Base-by-base conservation (phyloP, 75 land plant genomes). In the Gnetum montanum region DNA sequence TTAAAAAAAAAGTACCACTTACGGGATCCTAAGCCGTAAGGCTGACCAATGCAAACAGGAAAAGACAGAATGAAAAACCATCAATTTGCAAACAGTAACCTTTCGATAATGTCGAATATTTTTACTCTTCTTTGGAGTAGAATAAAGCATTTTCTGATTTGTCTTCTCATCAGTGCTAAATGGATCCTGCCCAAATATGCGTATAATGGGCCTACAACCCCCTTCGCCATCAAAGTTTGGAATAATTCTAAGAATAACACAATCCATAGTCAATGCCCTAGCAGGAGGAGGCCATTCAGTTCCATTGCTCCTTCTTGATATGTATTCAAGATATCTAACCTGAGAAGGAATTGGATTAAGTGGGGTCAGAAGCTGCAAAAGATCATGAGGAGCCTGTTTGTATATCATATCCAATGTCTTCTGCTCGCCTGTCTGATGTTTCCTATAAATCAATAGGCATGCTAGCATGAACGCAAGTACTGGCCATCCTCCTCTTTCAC, bases 401-500 rank as follows among this genome's bases (percentile, higher is more conserved):
- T 90, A 80, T 13, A 95, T 59, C 92, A 90, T 85, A 49, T 95
- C 99, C 62, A 95, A 60, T 3, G 99, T 90, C 64, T 70, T 86
- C 61, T 75, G 83, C 57, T 95, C 99, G 15, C 92, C 86, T 34
- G 81, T 76, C 22, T 90, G 77, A 18, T 72, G 80, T 31, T 86
- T 95, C 63, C 93, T 71, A 50, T 90, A 95, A 24, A 95, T 72
- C 49, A 95, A 68, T 30, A 95, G 76, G 15, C 75, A 68, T 41
- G 99, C 83, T 41, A 95, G 78, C 77, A 95, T 86, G 67, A 95
- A 95, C 33, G 97, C 99, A 52, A 95, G 69, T 48, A 84, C 75
- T 31, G 93, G 82, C 99, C 99, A 95, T 34, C 93, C 97, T 44
- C 99, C 99, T 35, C 82, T 72, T 52, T 95, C 99, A 58, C 99